Evolutionary conservation across 345 rosid genomes (phyloP).

Genomic region (Diplotaxis tenuifolia): DNA sequence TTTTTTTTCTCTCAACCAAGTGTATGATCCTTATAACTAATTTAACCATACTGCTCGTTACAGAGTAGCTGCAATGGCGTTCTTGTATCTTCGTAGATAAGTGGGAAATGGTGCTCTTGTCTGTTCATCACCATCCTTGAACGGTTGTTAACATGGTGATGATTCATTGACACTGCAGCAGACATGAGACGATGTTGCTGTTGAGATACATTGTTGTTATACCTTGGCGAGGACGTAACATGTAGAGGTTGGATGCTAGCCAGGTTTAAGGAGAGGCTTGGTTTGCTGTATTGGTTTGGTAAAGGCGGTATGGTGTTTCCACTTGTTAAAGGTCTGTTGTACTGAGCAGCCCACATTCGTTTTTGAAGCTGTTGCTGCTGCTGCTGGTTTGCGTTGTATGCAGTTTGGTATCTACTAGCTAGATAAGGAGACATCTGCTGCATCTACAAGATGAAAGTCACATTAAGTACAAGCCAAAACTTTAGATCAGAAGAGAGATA

Average conservation of each 20-base stretch:
- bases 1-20: conserved; percentile 1
- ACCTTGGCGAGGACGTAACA: conserved; percentile 36
- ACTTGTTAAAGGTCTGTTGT: conserved; percentile 39
- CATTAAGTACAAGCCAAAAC: background rate
- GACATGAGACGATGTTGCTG: conserved; percentile 46
- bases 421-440: conserved; percentile 45
- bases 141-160: conserved; percentile 11
- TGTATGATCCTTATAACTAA: conserved; percentile 5
- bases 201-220: conserved; percentile 34
- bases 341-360: conserved; percentile 57
- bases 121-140: conserved; percentile 37
- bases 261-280: conserved; percentile 39
- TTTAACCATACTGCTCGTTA: conserved; percentile 42
- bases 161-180: conserved; percentile 39
- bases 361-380: conserved; percentile 45
- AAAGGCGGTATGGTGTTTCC: conserved; percentile 19
- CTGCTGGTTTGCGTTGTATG: conserved; percentile 41
- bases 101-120: conserved; percentile 51
- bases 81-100: conserved; percentile 39
- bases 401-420: conserved; percentile 37
- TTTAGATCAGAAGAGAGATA: background rate
- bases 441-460: conserved; percentile 37
- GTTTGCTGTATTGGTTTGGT: conserved; percentile 45
- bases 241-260: conserved; percentile 34
- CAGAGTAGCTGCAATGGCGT: conserved; percentile 62